Base-by-base conservation (phyloP, 495 filamentous ascomycete species). In the Symbiotaphrina buchneri region DNA sequence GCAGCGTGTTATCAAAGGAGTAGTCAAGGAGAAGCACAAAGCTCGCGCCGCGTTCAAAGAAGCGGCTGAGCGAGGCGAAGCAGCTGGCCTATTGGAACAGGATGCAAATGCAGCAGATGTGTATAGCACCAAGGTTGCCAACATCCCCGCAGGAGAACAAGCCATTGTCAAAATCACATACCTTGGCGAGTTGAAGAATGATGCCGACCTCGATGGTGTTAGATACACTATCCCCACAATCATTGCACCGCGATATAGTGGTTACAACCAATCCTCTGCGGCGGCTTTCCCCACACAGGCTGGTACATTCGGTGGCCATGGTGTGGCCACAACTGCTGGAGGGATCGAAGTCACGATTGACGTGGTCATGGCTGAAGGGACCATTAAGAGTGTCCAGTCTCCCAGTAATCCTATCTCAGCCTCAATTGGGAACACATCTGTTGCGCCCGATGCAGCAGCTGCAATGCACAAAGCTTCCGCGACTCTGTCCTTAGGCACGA, bases 321-420 rank as follows among this genome's bases (percentile, higher is more conserved):
- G 36, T 5, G 22, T 41, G 10, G 35, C 31, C 19, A 41, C 34
- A 14, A 34, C 43, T 14, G 36, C 30, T 1, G 41, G 46, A 6
- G 63, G 61, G 0, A 70, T 74, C 29, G 51, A 52, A 17, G 61
- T 80, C 28, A 61, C 56, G 0, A 59, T 77, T 5, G 65, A 76
- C 41, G 56, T 64, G 11, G 55, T 58, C 13, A 61, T 74, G 55
- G 52, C 61, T 5, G 49, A 58, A 5, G 49, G 54, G 1, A 61
- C 53, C 3, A 65, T 81, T 41, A 56, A 62, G 35, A 54, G 51
- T 23, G 44, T 80, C 15, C 63, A 65, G 36, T 74, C 66, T 0
- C 71, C 72, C 1, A 66, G 58, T n/a, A 75, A 80, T 39, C 67
- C 66, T 3, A 68, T 79, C 31, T 52, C 65, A 1, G 59, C 78